Evolutionary conservation across 2,329 filamentous ascomycete species (phyloP).

Genomic region (Tolypocladium tropicale): DNA sequence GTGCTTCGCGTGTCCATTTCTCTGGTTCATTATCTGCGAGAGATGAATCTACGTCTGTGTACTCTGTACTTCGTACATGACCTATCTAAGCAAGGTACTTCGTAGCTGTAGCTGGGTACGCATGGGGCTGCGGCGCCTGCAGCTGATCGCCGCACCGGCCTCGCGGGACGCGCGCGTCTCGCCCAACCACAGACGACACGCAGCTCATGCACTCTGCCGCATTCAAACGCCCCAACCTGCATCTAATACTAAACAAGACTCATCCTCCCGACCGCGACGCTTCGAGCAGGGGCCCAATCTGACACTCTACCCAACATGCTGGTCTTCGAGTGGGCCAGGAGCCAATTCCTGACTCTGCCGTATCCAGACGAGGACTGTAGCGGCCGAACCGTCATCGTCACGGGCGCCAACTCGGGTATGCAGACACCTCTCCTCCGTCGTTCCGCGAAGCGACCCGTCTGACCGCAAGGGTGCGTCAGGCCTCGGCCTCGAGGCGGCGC

Average conservation of each 20-base stretch:
- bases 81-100: too few relatives aligned
- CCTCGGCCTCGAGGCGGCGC: conserved; percentile 30
- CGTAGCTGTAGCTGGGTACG: background rate
- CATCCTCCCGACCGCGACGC: background rate
- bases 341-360: conserved; percentile 16
- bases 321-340: background rate
- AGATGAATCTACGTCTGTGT: too few relatives aligned
- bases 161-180: background rate
- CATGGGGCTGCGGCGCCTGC: too few relatives aligned
- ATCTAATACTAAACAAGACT: background rate
- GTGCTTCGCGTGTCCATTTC: too few relatives aligned
- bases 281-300: background rate
- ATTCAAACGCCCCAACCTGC: background rate
- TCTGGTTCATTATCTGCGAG: too few relatives aligned
- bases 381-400: conserved; percentile 28
- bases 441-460: background rate
- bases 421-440: background rate
- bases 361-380: conserved; percentile 20
- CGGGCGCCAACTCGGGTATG: conserved; percentile 27
- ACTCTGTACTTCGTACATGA: too few relatives aligned
- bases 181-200: background rate
- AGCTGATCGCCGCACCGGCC: background rate
- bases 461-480: conserved; percentile 11
- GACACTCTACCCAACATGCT: background rate
- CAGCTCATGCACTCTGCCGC: background rate